phyloP scores from a whole-genome alignment of 192 early-diverging fungal genomes.

The Chytriomyces sp. region DNA sequence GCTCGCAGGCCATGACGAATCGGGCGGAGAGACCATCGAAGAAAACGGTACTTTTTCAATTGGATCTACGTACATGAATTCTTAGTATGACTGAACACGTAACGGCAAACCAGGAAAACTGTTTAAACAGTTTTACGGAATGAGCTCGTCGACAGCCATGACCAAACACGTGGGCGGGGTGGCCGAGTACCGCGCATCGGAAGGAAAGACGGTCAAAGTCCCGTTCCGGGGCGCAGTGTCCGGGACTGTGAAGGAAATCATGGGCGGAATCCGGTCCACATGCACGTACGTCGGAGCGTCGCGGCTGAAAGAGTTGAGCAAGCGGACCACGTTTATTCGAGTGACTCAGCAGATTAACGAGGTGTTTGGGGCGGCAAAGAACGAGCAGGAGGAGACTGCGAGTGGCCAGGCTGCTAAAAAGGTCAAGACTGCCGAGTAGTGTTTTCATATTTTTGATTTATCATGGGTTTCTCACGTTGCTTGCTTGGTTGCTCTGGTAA shows the following conservation, averaged over 20 bases:
- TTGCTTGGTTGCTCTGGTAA: too few species aligned
- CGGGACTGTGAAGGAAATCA: constrained; percentile 23
- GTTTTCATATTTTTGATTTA: not conserved
- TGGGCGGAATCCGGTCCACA: constrained; percentile 17
- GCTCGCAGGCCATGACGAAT: constrained; percentile 29
- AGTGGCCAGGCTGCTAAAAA: not conserved
- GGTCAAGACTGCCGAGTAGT: not conserved
- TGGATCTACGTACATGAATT: not conserved
- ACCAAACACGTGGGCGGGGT: constrained; percentile 23
- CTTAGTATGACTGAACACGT: too few species aligned
- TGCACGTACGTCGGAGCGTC: constrained; percentile 30
- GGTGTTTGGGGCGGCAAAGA: constrained; percentile 32
- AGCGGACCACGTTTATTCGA: constrained; percentile 30
- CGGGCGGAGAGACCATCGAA: constrained; percentile 32
- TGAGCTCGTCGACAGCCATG: constrained; percentile 32
- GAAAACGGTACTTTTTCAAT: constrained; percentile 19
- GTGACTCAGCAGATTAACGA: constrained; percentile 36
- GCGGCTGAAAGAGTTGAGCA: constrained; percentile 26
- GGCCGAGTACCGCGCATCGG: constrained; percentile 27
- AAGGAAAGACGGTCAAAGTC: constrained; percentile 31
- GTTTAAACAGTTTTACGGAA: constrained; percentile 32
- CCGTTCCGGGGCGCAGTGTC: constrained; percentile 17
- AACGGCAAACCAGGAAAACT: constrained; percentile 21
- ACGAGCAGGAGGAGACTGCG: constrained; percentile 28
- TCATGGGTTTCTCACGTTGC: too few species aligned